Evolutionary conservation across 306 rosid genomes (phyloP), one percentile per base, ranked within the genome.

Genomic region (Hippophae rhamnoides): DNA sequence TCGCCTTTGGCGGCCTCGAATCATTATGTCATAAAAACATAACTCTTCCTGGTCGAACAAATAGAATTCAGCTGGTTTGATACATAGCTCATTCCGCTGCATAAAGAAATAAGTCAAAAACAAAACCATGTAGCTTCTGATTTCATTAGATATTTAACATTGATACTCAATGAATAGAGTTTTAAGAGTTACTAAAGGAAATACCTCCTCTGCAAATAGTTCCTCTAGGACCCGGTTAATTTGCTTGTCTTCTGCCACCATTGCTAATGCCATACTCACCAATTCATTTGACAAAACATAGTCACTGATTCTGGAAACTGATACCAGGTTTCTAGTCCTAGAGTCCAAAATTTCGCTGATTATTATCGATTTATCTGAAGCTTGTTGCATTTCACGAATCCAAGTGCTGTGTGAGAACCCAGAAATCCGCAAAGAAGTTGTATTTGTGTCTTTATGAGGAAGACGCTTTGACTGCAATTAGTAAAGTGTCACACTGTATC

Each of bases 161-260:
- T 31, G 3, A 31, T 4, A 31, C 38, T 31, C 38, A 31, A 31
- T 0, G 5, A 31, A 26, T 12, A 26, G 13, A 58, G 54, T 7
- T 41, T n/a, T 70, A 51, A 57, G 9, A 13, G 64, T 46, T 31
- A 38, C 42, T 23, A 62, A 47, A 50, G 10, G 62, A 45, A 49
- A 9, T 69, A 87, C 98, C 96, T 87, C 81, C 70, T 85, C 98
- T 7, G 88, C 96, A 75, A 92, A 92, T 65, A 92, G 87, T 68
- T 92, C 98, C 87, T 92, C 98, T 11, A 92, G 95, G 61, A 92
- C 98, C 3, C 98, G 96, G 74, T 92, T 92, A 68, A 92, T 92
- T 70, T 92, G 95, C 78, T 85, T 88, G 87, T 92, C 98, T 76
- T 92, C 98, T 7, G 98, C 98, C 46, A 92, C 98, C 96, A 87